Evolutionary conservation across 768 basidiomycete genomes (phyloP).

Genomic region (Kwoniella europaea): DNA sequence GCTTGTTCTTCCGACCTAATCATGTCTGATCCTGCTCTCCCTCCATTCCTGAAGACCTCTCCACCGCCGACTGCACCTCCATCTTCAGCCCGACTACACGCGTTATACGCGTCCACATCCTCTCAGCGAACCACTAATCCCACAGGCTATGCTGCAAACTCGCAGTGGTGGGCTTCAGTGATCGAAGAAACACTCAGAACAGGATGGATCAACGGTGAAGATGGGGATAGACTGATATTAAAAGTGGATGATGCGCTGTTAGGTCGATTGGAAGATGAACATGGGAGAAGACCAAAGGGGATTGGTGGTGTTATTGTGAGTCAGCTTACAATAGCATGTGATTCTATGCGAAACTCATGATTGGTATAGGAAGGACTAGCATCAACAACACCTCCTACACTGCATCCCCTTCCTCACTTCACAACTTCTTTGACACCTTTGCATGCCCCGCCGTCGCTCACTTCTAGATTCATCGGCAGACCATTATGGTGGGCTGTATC

Average conservation of each 20-base stretch:
- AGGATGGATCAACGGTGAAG: conserved; percentile 41
- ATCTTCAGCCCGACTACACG: conserved; percentile 53
- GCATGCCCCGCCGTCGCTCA: conserved; percentile 41
- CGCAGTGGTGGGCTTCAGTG: conserved; percentile 76
- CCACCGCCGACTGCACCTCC: conserved; percentile 41
- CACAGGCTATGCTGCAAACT: conserved; percentile 75
- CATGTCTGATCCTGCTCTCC: background rate
- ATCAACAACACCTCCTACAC: conserved; percentile 28
- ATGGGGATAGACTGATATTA: conserved; percentile 47
- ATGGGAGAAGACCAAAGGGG: conserved; percentile 49
- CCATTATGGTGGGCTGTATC: conserved; percentile 58
- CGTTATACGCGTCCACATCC: conserved; percentile 86
- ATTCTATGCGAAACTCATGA: background rate
- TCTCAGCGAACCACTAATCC: conserved; percentile 84
- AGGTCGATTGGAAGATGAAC: conserved; percentile 41
- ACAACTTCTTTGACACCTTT: conserved; percentile 47
- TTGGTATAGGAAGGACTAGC: conserved; percentile 38
- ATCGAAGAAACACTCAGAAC: conserved; percentile 44
- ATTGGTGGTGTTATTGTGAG: conserved; percentile 55
- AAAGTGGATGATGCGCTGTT: conserved; percentile 48
- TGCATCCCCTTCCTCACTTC: conserved; percentile 46
- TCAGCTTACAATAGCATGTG: background rate
- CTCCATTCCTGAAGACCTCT: conserved; percentile 28
- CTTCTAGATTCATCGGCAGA: conserved; percentile 47
- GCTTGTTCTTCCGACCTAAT: background rate